Evolutionary conservation across 768 basidiomycete species (phyloP), one percentile per base, ranked within the genome.

Genomic region (Lanmaoa rubissima): DNA sequence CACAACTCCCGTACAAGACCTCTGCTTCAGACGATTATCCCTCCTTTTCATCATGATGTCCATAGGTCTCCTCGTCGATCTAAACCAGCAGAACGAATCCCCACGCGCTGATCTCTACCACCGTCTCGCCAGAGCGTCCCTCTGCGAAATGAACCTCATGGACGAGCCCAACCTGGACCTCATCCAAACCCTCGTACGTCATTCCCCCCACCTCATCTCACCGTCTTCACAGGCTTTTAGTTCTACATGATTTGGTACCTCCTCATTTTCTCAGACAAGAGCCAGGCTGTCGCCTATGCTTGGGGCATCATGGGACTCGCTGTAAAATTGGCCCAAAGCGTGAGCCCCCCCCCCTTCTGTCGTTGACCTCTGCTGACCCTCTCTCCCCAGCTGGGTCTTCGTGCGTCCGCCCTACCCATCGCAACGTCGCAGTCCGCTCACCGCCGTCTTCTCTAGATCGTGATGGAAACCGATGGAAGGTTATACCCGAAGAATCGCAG

Each of bases 181-280:
- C 45, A 78, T 89, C 35, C 85, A 87, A 67, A 80, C 85, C 3
- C 71, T 89, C 63, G 86, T 87, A 69, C 60, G 78, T 65, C 48
- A 55, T 50, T 31, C 6, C 4, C 21, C 34, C 21, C 48, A 7
- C n/a, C 3, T 48, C 41, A 43, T 57, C 34, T 47, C 54, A 19
- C 40, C 44, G 42, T 81, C 65, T 81, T 73, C 59, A 68, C 66
- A 59, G 53, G 48, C 48, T 71, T 72, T 13, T 73, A 87, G 64
- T 87, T 87, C 62, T 86, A 85, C 66, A 88, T 87, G 86, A 79
- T 85, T 38, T 87, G 86, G 82, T 88, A 86, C 64, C 82, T 88
- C 53, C 75, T 87, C 19, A 83, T 87, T 59, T 88, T 87, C 60
- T 88, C 86, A 14, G 85, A 87, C 66, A 84, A 88, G 67, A 86